These are phyloP conservation scores for Mycena filopes DNA, from an alignment of 768 basidiomycete genomes.

Conservation along the genomic window DNA sequence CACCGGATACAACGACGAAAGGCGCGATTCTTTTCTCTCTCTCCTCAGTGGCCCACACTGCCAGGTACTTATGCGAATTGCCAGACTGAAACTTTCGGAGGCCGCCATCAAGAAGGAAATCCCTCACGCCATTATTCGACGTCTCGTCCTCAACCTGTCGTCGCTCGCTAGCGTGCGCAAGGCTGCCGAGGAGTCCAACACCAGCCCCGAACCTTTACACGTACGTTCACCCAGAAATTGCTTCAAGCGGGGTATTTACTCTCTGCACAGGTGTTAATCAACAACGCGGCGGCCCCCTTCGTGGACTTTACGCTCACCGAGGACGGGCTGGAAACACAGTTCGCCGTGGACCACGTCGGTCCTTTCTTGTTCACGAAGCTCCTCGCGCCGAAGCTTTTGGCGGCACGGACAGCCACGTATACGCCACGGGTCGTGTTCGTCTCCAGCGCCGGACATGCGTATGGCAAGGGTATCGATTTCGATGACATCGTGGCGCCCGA, in stretches of 20 bases:
- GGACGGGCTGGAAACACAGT: background rate
- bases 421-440: too few species aligned
- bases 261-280: background rate
- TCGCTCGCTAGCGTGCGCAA: too few species aligned
- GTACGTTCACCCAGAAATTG: background rate
- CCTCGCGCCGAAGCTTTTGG: background rate
- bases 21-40: background rate
- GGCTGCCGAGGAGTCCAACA: slow-evolving; percentile 1
- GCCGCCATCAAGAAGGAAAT: too few species aligned
- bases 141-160: too few species aligned
- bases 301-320: too few species aligned
- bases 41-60: too few species aligned
- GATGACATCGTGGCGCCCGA: too few species aligned
- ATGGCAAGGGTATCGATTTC: too few species aligned
- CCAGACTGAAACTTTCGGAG: background rate
- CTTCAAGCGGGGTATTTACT: background rate
- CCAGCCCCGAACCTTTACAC: slow-evolving; percentile 7
- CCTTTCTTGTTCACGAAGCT: background rate
- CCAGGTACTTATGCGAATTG: background rate
- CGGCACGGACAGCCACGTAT: background rate
- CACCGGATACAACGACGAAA: slow-evolving; percentile 5
- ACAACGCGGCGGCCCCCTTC: background rate
- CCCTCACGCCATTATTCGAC: too few species aligned
- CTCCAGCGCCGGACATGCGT: too few species aligned
- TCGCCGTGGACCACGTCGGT: background rate